phyloP scores from a whole-genome alignment of 345 rosid genomes.

The Syzygium jambos region DNA sequence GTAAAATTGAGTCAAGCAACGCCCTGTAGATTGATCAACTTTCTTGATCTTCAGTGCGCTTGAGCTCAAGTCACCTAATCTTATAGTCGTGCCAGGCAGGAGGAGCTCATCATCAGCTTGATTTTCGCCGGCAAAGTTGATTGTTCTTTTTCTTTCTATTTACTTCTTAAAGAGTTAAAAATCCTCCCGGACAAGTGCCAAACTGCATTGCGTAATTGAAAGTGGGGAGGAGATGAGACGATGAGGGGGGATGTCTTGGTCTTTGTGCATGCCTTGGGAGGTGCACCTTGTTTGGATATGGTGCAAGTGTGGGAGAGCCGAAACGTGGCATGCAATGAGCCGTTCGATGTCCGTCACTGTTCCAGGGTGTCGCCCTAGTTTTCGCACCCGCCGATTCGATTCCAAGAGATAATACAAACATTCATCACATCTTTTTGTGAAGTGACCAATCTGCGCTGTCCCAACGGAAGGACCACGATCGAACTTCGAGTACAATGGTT shows the following conservation, averaged over 20 bases:
- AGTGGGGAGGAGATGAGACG: background rate
- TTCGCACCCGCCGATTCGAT: background rate
- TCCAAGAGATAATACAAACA: background rate
- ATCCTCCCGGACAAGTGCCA: no score
- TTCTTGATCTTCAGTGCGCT: no score
- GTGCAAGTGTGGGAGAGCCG: background rate
- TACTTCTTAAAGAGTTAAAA: no score
- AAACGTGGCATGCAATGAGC: background rate
- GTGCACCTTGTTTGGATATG: background rate
- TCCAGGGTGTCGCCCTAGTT: background rate
- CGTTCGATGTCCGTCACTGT: background rate
- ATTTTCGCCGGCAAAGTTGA: no score
- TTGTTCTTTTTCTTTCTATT: no score
- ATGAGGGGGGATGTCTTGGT: background rate
- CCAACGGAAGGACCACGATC: background rate
- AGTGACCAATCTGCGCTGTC: background rate
- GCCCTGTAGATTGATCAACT: no score
- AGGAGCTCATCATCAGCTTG: no score
- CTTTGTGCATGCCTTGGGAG: constrained; percentile 22
- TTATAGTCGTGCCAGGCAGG: no score
- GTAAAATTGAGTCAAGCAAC: background rate
- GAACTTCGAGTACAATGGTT: background rate
- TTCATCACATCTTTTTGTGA: background rate
- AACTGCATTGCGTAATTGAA: background rate
- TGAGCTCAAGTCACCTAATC: no score